Percentiles rank a stretch among this genome's conserved stretches.
Evolutionary conservation across 2,329 filamentous ascomycete genomes (phyloP).

Genomic region (Nemania serpens): DNA sequence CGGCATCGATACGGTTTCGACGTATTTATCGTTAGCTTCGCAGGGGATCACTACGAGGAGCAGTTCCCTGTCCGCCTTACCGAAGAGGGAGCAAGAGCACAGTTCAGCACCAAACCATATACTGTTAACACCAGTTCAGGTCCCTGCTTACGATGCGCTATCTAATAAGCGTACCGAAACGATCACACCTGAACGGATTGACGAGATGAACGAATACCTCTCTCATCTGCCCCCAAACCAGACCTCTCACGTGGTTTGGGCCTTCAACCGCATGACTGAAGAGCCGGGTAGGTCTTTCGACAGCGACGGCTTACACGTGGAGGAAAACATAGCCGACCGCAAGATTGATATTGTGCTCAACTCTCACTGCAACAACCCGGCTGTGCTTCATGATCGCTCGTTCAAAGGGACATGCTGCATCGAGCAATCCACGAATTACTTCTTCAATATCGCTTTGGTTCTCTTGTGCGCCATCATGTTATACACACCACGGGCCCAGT

Average conservation of each 20-base stretch:
- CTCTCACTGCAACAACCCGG: conserved; percentile 56
- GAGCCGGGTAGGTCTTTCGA: conserved; percentile 46
- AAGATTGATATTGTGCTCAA: conserved; percentile 60
- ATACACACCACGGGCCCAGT: conserved; percentile 30
- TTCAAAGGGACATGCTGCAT: conserved; percentile 59
- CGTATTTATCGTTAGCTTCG: conserved; percentile 40
- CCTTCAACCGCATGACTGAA: conserved; percentile 54
- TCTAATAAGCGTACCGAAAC: conserved; percentile 46
- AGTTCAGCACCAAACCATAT: conserved; percentile 37
- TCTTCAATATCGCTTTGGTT: conserved; percentile 44
- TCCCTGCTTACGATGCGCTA: conserved; percentile 51
- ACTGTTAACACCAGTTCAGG: conserved; percentile 51
- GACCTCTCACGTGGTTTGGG: conserved; percentile 53
- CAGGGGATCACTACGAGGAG: conserved; percentile 22
- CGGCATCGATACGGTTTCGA: conserved; percentile 51
- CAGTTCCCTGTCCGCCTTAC: conserved; percentile 28
- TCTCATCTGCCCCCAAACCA: conserved; percentile 47
- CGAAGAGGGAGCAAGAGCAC: conserved; percentile 14
- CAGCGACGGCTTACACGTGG: conserved; percentile 55
- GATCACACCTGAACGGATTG: conserved; percentile 54
- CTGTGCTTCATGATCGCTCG: conserved; percentile 46
- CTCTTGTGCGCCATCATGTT: conserved; percentile 38
- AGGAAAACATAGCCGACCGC: conserved; percentile 49
- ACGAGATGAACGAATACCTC: conserved; percentile 58
- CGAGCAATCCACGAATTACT: conserved; percentile 45